Base-by-base conservation (phyloP, 2,329 filamentous ascomycete genomes). In the Xylaria sp. region DNA sequence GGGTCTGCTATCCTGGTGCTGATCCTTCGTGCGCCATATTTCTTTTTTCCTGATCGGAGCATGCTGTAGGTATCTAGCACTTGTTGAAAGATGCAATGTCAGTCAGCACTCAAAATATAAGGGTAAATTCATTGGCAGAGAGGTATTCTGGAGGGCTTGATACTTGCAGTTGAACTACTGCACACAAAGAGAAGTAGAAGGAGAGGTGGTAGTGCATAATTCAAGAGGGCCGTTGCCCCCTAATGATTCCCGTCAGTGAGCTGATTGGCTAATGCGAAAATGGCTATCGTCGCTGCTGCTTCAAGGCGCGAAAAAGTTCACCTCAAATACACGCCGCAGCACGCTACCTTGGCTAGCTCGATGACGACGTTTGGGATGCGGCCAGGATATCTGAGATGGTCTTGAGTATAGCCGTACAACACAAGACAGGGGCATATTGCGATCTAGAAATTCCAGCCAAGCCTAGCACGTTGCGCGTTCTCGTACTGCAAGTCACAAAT, bases 1-100 rank as follows among this genome's bases (percentile, higher is more conserved):
- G 49, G 65, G 42, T 57, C 15, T 36, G 33, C 13, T 6, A 68
- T 61, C 66, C 66, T 58, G 61, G 66, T 46, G 66, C 49, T 61
- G 62, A 68, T 68, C 66, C 23, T 48, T 58, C 10, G 36, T 38
- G 58, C 36, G 33, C 49, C 40, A 26, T 31, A 44, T 13, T 5
- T 56, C 17, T 20, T 53, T 28, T 28, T 6, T 53, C 9, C 31
- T 31, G 49, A 56, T 38, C 33, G 20, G 33, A 38, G 31, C 31
- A n/a, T 53, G 49, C 15, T 10, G 13, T 38, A 38, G 20, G 9
- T 31, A 9, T 2, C 3, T 38, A 23, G 53, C n/a, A 38, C 33
- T 56, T 38, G n/a, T 36, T 20, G 17, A 17, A 17, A 17, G 51
- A 56, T 4, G 28, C 17, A 11, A 10, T 36, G 33, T 36, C 31